phyloP scores from a whole-genome alignment of 1,284 basidiomycete species.

The Ceratobasidium sp. region DNA sequence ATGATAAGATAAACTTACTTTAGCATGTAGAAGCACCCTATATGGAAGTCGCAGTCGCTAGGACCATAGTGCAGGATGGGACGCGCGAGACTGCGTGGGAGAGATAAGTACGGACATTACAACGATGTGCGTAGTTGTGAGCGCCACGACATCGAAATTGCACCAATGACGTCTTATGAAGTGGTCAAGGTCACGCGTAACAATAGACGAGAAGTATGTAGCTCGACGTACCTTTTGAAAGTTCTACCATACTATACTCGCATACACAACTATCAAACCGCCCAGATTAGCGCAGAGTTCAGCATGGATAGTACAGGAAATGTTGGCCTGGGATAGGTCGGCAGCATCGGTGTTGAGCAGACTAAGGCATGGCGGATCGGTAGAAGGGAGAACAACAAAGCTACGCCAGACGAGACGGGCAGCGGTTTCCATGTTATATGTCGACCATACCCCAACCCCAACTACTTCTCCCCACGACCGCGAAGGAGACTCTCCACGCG shows the following conservation, averaged over 20 bases:
- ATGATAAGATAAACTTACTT: neutral
- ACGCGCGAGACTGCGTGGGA: no score
- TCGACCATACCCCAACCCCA: no score
- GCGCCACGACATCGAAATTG: conserved; percentile 3
- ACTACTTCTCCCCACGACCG: no score
- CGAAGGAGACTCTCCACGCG: no score
- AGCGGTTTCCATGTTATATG: no score
- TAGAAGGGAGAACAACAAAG: no score
- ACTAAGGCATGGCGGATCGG: no score
- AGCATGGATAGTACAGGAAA: conserved; percentile 46
- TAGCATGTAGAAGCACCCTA: neutral
- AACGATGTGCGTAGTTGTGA: no score
- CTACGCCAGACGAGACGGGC: no score
- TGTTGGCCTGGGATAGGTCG: conserved; percentile 44
- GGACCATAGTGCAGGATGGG: neutral
- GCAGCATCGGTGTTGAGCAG: no score
- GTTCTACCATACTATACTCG: neutral
- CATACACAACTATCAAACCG: neutral
- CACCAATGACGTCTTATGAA: neutral
- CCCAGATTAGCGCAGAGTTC: neutral
- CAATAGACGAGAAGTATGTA: neutral
- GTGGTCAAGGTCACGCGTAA: neutral
- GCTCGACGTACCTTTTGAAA: conserved; percentile 16
- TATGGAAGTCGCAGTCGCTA: no score
- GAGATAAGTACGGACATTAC: no score